Conservation (phyloP, 305 asterid genomes). For the Stenogyne calaminthoides region DNA sequence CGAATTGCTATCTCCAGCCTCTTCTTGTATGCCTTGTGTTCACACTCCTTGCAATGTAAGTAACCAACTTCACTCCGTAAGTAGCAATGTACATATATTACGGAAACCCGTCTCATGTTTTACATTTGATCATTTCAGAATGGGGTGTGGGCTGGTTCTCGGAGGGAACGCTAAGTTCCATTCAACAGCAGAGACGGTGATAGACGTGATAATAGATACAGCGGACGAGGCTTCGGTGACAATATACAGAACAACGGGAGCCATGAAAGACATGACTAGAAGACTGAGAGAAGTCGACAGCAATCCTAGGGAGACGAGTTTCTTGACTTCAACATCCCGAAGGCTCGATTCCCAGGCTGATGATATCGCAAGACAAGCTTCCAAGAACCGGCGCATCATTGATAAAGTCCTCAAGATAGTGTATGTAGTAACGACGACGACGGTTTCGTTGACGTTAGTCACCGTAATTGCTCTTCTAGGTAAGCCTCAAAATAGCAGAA, state of each 20-base stretch:
- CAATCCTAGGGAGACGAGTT: conserved; percentile 39
- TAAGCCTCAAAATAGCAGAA: background rate
- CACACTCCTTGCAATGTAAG: conserved; percentile 73
- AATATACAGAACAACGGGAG: conserved; percentile 56
- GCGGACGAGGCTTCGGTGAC: conserved; percentile 77
- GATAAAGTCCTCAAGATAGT: conserved; percentile 58
- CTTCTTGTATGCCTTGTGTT: conserved; percentile 49
- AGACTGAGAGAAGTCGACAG: conserved; percentile 39
- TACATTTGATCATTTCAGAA: conserved; percentile 40
- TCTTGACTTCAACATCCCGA: conserved; percentile 57
- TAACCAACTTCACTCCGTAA: background rate
- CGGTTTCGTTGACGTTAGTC: conserved; percentile 53
- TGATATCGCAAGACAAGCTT: conserved; percentile 63
- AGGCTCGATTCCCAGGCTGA: conserved; percentile 62
- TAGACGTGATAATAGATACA: conserved; percentile 70
- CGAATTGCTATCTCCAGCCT: conserved; percentile 43
- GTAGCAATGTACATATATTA: background rate
- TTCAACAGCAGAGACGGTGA: conserved; percentile 56
- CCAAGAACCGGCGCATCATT: conserved; percentile 51
- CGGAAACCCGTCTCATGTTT: no score
- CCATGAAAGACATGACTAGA: conserved; percentile 59
- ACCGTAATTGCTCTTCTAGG: conserved; percentile 62
- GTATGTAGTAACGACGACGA: conserved; percentile 51
- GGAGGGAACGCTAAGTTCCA: conserved; percentile 76
- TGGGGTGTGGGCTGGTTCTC: conserved; percentile 63